A percentile compares a stretch with the other conserved stretches of the same genome.
Evolutionary conservation across 371 early-diverging fungal species (phyloP).

Genomic region (Mortierella sp.): DNA sequence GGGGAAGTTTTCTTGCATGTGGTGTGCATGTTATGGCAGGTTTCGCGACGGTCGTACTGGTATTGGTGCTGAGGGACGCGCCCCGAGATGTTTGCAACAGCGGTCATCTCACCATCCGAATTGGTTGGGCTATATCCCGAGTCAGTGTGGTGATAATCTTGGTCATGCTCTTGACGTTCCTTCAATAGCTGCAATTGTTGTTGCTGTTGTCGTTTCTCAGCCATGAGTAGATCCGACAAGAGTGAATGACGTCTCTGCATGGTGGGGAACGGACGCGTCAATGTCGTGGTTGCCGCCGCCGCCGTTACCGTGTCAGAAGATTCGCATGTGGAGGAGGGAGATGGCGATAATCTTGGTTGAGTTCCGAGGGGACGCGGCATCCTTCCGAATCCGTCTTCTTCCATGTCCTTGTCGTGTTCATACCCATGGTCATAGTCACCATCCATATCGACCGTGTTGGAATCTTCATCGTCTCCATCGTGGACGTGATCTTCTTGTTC

Average conservation of each 20-base stretch:
- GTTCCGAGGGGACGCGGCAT: not conserved
- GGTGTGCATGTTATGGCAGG: not conserved
- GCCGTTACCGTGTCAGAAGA: too few species aligned
- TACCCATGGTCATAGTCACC: constrained; percentile 21
- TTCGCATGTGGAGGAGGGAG: too few species aligned
- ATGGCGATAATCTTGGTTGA: too few species aligned
- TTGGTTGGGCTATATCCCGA: constrained; percentile 7
- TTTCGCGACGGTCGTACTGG: not conserved
- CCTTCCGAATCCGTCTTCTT: constrained; percentile 7
- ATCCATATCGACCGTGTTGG: constrained; percentile 3
- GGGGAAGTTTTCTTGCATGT: not conserved
- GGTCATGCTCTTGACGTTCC: not conserved
- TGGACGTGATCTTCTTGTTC: too few species aligned
- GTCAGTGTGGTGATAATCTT: not conserved
- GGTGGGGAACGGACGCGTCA: too few species aligned
- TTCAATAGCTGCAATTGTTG: not conserved
- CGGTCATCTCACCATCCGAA: constrained; percentile 14
- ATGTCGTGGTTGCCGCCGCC: too few species aligned
- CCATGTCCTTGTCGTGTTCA: constrained; percentile 8
- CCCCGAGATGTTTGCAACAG: not conserved
- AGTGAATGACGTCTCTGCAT: constrained; percentile 24
- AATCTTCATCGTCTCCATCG: too few species aligned
- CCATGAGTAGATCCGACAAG: constrained; percentile 25
- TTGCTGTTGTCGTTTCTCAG: constrained; percentile 23
- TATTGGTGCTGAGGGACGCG: constrained; percentile 6